phyloP scores from a whole-genome alignment of 768 basidiomycete genomes.

The Pleurotus tuber-regium region DNA sequence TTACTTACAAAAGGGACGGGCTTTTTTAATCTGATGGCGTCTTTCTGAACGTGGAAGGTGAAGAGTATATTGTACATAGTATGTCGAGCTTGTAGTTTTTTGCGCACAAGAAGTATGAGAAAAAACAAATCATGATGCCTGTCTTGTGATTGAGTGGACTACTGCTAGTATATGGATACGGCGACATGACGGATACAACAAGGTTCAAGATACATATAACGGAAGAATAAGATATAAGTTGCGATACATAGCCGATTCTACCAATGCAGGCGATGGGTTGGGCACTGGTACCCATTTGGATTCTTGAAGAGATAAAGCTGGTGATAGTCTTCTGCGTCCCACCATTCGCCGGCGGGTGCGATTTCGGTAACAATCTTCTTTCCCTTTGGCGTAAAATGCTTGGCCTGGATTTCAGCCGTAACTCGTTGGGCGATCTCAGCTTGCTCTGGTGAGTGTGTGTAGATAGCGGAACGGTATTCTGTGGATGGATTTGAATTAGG shows the following conservation, averaged over 20 bases:
- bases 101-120: no score
- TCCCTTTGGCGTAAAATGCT: constrained; percentile 74
- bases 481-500: constrained; percentile 9
- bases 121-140: no score
- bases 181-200: background rate
- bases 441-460: constrained; percentile 75
- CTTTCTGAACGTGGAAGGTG: constrained; percentile 22
- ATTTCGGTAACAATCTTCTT: constrained; percentile 81
- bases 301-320: constrained; percentile 84
- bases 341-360: constrained; percentile 69
- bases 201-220: background rate
- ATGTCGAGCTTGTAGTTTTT: no score
- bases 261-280: constrained; percentile 86
- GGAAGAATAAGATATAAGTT: background rate
- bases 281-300: constrained; percentile 88
- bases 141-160: no score
- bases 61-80: no score
- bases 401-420: constrained; percentile 79
- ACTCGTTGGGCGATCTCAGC: constrained; percentile 67
- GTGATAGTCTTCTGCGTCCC: constrained; percentile 79
- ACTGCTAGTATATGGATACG: background rate
- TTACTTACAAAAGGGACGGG: constrained; percentile 64
- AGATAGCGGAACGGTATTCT: constrained; percentile 96
- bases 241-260: constrained; percentile 24
- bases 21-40: constrained; percentile 53